A percentile compares a stretch with the other conserved stretches of the same genome.
Conservation (phyloP, 257 asterid genomes). For the Penstemon eatonii region DNA sequence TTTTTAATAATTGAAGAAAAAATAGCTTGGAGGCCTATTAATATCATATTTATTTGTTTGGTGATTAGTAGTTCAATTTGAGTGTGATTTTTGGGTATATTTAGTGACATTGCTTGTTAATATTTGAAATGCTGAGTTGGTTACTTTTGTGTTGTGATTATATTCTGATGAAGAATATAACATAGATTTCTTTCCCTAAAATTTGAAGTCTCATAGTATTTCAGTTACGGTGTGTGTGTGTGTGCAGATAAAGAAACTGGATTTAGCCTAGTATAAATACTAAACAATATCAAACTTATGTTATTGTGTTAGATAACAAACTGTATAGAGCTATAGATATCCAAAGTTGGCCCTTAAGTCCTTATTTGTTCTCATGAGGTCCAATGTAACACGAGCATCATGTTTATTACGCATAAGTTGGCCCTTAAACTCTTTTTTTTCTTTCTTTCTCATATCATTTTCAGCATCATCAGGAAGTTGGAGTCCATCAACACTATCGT, state of each 20-base stretch:
- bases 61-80: not conserved
- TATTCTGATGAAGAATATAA: constrained; percentile 6
- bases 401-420: too few relatives aligned
- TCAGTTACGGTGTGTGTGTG: constrained; percentile 17
- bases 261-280: not conserved
- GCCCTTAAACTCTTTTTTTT: not conserved
- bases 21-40: constrained; percentile 3
- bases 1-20: constrained; percentile 2
- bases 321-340: constrained; percentile 3
- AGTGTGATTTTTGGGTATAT: constrained; percentile 19
- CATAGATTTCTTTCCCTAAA: constrained; percentile 12
- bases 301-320: constrained; percentile 1
- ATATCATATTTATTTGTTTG: constrained; percentile 7
- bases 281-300: not conserved
- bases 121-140: not conserved
- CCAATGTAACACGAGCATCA: not conserved
- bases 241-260: constrained; percentile 20
- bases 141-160: too few relatives aligned
- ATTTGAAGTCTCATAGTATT: constrained; percentile 19
- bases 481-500: constrained; percentile 67
- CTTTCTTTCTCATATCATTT: constrained; percentile 13
- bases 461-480: constrained; percentile 69
- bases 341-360: not conserved
- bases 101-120: constrained; percentile 19
- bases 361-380: constrained; percentile 4